Conservation (phyloP, 345 rosid species). For the Diplotaxis tenuifolia region DNA sequence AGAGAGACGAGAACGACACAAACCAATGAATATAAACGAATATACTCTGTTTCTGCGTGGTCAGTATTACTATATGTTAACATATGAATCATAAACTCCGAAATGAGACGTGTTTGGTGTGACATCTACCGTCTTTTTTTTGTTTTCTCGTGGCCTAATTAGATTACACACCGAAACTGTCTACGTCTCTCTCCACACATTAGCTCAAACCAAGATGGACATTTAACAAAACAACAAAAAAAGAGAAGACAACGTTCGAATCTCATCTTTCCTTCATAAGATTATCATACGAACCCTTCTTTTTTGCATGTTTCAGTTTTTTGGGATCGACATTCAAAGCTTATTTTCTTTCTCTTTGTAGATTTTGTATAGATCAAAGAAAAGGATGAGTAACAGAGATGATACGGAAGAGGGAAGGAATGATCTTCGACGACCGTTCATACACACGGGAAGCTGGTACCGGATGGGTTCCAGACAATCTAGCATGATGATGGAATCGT, state of each 20-base stretch:
- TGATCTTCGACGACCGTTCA: slow-evolving; percentile 74
- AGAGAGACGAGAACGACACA: slow-evolving; percentile 15
- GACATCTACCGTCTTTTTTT: slow-evolving; percentile 29
- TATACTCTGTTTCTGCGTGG: slow-evolving; percentile 3
- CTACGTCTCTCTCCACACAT: slow-evolving; percentile 32
- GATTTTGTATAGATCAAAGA: slow-evolving; percentile 3
- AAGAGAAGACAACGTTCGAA: background rate
- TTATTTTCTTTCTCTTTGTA: background rate
- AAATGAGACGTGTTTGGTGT: slow-evolving; percentile 31
- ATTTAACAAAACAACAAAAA: slow-evolving; percentile 18
- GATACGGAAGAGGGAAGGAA: slow-evolving; percentile 73
- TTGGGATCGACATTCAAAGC: background rate
- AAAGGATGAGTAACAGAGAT: slow-evolving; percentile 82
- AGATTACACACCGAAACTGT: slow-evolving; percentile 26
- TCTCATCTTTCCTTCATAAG: background rate
- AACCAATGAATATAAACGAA: slow-evolving; percentile 2
- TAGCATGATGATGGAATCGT: slow-evolving; percentile 86
- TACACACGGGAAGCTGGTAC: slow-evolving; percentile 98
- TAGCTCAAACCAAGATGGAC: slow-evolving; percentile 15
- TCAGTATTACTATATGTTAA: slow-evolving; percentile 5
- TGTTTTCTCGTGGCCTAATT: slow-evolving; percentile 11
- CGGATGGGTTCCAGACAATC: slow-evolving; percentile 93
- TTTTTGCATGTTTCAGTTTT: background rate
- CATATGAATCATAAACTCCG: slow-evolving; percentile 14
- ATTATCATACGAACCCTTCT: background rate